Percentiles rank a stretch among this genome's conserved stretches.
Evolutionary conservation across 495 filamentous ascomycete genomes (phyloP).

Genomic region (Neurospora africana): DNA sequence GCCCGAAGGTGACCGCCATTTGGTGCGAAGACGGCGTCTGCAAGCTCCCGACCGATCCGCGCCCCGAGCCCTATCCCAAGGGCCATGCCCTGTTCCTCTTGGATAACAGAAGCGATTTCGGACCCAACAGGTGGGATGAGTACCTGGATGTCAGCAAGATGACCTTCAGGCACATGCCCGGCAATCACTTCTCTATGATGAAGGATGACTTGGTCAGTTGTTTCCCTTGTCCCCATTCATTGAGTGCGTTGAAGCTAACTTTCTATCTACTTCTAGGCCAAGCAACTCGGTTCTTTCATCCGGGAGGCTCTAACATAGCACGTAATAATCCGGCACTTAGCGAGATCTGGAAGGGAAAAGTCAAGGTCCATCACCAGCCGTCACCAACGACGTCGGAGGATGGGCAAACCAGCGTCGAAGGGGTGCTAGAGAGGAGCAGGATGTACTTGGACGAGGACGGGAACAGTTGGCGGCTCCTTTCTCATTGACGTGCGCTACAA

Average conservation of each 20-base stretch:
- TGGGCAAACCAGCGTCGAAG: not conserved
- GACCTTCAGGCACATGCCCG: conserved; percentile 47
- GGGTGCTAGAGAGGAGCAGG: not conserved
- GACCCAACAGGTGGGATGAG: conserved; percentile 71
- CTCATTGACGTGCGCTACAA: not conserved
- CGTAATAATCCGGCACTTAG: not conserved
- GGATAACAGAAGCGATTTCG: conserved; percentile 68
- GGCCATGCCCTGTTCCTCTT: conserved; percentile 71
- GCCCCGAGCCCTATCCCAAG: conserved; percentile 57
- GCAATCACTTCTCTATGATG: conserved; percentile 69
- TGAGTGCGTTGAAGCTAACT: not conserved
- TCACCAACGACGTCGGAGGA: not conserved
- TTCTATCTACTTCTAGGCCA: conserved; percentile 17
- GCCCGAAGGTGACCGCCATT: conserved; percentile 57
- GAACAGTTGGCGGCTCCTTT: not conserved
- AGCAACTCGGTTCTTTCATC: conserved; percentile 29
- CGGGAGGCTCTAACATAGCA: conserved; percentile 22
- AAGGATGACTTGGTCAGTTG: conserved; percentile 42
- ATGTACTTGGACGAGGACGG: not conserved
- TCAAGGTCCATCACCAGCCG: not conserved
- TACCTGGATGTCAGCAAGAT: conserved; percentile 58
- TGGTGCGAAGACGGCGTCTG: conserved; percentile 80
- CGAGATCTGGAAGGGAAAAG: too few relatives aligned
- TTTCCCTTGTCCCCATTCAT: not conserved
- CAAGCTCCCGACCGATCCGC: conserved; percentile 54